Evolutionary conservation across 2,329 filamentous ascomycete genomes (phyloP).

Genomic region (Chrysosporium keratinophilum): DNA sequence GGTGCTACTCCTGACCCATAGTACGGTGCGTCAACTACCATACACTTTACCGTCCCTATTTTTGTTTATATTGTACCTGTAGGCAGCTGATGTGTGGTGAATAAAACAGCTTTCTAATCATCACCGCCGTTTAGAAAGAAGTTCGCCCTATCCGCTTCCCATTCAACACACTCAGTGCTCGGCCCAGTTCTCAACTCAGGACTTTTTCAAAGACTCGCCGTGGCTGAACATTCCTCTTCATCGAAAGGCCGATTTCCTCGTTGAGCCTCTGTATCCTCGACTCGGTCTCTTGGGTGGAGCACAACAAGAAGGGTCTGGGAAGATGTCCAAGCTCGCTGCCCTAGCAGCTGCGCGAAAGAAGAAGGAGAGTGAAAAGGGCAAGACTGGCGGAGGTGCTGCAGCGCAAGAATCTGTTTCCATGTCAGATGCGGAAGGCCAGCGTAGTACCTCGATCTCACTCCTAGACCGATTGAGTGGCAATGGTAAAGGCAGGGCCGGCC

Average conservation of each 20-base stretch:
- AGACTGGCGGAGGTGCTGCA: conserved; percentile 5
- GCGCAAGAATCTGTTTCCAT: neutral
- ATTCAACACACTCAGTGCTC: conserved; percentile 10
- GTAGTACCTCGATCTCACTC: conserved; percentile 26
- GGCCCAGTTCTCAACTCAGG: conserved; percentile 38
- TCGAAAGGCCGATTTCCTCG: conserved; percentile 53
- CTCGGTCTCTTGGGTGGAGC: conserved; percentile 71
- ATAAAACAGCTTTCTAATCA: conserved; percentile 2
- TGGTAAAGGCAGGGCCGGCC: conserved; percentile 18
- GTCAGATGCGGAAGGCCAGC: conserved; percentile 16
- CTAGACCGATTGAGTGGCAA: conserved; percentile 31
- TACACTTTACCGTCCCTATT: neutral
- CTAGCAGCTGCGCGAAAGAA: conserved; percentile 77
- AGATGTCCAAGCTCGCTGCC: conserved; percentile 82
- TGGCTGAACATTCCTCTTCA: conserved; percentile 66
- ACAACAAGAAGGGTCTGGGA: conserved; percentile 48
- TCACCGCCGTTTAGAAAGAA: neutral
- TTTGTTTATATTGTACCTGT: neutral
- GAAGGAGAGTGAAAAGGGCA: conserved; percentile 57
- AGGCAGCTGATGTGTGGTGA: conserved; percentile 3
- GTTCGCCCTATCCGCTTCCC: conserved; percentile 4
- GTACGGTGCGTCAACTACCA: conserved; percentile 6
- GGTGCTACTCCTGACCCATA: neutral
- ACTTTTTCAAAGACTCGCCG: conserved; percentile 73
- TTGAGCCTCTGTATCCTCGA: conserved; percentile 48